Evolutionary conservation across 768 basidiomycete species (phyloP).

Genomic region (Rhizopogon salebrosus): DNA sequence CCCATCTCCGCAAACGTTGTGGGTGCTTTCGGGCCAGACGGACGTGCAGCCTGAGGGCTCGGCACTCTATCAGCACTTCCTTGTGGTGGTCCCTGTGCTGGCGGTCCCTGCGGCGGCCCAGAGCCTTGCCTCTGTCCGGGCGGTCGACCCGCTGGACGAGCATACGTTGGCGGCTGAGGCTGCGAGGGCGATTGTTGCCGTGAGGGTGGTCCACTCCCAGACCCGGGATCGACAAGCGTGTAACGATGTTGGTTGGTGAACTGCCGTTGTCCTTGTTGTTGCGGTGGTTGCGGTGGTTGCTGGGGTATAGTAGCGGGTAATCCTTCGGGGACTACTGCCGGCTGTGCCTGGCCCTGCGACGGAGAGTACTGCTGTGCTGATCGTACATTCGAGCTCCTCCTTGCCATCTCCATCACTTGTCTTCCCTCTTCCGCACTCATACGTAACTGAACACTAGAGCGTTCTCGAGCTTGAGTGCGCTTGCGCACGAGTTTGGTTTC

Average conservation of each 20-base stretch:
- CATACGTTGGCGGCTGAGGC: conserved; percentile 12
- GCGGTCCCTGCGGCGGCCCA: conserved; percentile 7
- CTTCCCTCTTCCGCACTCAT: conserved; percentile 28
- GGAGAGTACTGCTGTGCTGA: conserved; percentile 10
- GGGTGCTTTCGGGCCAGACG: conserved; percentile 34
- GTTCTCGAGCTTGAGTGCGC: conserved; percentile 67
- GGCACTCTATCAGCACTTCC: neutral
- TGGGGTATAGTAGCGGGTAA: conserved; percentile 1
- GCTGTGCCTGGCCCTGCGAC: neutral
- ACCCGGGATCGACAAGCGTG: conserved; percentile 40
- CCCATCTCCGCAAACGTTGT: conserved; percentile 95
- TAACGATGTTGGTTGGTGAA: conserved; percentile 40
- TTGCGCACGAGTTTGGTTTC: conserved; percentile 78
- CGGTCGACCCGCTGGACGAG: conserved; percentile 24
- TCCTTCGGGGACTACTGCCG: conserved; percentile 12
- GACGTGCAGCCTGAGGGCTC: conserved; percentile 5
- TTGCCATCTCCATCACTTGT: conserved; percentile 49
- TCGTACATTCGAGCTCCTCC: conserved; percentile 41
- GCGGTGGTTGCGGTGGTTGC: neutral
- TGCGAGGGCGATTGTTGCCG: conserved; percentile 14
- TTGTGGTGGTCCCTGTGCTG: conserved; percentile 11
- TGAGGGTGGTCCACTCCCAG: conserved; percentile 11
- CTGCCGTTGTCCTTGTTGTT: conserved; percentile 12
- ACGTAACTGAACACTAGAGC: conserved; percentile 36
- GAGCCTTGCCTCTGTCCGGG: conserved; percentile 23